A percentile compares a stretch with the other conserved stretches of the same genome.
Evolutionary conservation across 2,329 filamentous ascomycete genomes (phyloP).

Genomic region (Penicillium olsonii): DNA sequence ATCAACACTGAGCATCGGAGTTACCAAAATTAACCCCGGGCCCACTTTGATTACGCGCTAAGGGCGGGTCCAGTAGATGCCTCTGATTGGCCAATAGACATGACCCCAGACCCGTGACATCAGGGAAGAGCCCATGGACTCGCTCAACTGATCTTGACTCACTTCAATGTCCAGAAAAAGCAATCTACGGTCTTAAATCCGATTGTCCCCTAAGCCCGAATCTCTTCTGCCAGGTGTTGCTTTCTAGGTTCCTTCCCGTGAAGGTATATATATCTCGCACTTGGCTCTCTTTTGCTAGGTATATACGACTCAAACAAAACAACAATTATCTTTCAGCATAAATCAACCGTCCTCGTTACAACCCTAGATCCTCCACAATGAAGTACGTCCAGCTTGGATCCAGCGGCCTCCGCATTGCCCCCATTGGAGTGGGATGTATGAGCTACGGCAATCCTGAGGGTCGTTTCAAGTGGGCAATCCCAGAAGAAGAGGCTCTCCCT

Average conservation of each 20-base stretch:
- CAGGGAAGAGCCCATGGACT: background rate
- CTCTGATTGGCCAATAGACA: background rate
- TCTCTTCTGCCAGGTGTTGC: too few species aligned
- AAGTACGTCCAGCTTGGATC: slow-evolving; percentile 29
- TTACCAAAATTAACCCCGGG: background rate
- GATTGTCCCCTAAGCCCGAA: too few species aligned
- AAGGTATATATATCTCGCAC: too few species aligned
- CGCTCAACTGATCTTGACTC: too few species aligned
- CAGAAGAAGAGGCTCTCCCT: slow-evolving; percentile 30
- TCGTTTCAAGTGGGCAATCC: slow-evolving; percentile 23
- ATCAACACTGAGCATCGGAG: background rate
- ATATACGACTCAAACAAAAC: too few species aligned
- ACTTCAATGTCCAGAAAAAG: too few species aligned
- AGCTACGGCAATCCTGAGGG: slow-evolving; percentile 24
- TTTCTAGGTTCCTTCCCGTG: too few species aligned
- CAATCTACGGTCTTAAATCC: too few species aligned
- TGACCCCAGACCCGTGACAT: too few species aligned
- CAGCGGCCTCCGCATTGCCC: slow-evolving; percentile 28
- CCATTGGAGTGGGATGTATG: slow-evolving; percentile 30
- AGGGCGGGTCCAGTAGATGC: background rate
- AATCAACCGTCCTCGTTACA: background rate
- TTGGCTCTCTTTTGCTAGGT: too few species aligned
- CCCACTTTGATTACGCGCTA: background rate
- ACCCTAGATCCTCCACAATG: slow-evolving; percentile 10
- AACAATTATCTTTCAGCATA: background rate